Base-by-base conservation (phyloP, 768 basidiomycete genomes). In the Pisolithus tinctorius region DNA sequence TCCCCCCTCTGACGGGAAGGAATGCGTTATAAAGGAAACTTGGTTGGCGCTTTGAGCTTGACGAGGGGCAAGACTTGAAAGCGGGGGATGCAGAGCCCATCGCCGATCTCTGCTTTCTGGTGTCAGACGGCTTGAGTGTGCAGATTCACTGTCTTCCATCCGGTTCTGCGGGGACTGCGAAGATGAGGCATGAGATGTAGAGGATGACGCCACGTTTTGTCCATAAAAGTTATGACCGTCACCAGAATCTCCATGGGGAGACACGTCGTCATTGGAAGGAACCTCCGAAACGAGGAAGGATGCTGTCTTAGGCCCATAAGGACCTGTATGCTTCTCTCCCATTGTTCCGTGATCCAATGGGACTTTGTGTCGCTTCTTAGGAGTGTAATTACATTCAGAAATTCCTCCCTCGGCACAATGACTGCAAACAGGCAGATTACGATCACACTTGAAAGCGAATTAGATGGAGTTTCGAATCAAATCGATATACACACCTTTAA, bases 341-440 rank as follows among this genome's bases (percentile, higher is more conserved):
- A 67, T 43, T 14, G 67, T 53, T 3, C 56, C 67, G 48, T 74
- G 70, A 50, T 77, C 78, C 25, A 69, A 62, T 16, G 74, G 74
- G 38, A 76, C 74, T 60, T 76, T 84, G 57, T 77, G 77, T 50
- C 82, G 70, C 57, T 83, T 84, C 68, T 86, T 86, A 8, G 84
- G 84, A 34, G 84, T 84, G 60, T 87, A 86, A 58, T 84, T 83
- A 65, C 84, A 86, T 45, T 80, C 77, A 37, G 74, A 75, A 45
- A 76, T 71, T 52, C 74, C 71, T 45, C 78, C 78, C 37, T 71
- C 66, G 4, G 57, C 70, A 51, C 84, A 87, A 53, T 84, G 79
- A 58, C 84, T 84, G 67, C 84, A 87, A 26, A 83, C 73, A 0
- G 84, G 84, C 39, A 86, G 71, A 61, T 82, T 84, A 46, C 85